A percentile compares a stretch with the other conserved stretches of the same genome.
Conservation (phyloP, 139 green algal species). For the Tetraselmis striata region DNA sequence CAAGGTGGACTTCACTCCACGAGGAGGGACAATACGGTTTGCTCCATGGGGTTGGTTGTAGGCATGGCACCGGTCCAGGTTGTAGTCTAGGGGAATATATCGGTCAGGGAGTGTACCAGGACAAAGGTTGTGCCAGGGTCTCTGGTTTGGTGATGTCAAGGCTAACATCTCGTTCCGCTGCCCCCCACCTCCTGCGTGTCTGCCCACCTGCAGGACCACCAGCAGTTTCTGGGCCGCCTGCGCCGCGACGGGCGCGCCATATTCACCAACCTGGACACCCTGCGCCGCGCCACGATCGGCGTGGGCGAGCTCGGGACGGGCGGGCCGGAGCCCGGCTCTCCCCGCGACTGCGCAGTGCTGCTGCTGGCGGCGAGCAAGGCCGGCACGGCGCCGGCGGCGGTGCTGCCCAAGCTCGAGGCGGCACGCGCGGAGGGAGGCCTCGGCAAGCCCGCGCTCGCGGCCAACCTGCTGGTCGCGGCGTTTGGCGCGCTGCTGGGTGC, state of each 20-base stretch:
- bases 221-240: constrained; percentile 39
- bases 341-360: background rate
- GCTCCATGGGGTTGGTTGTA: too few species aligned
- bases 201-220: constrained; percentile 22
- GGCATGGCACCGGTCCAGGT: too few species aligned
- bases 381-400: background rate
- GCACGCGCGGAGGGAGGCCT: background rate
- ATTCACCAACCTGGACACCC: constrained; percentile 24
- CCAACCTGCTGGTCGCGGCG: background rate
- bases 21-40: too few species aligned
- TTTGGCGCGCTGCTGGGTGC: background rate
- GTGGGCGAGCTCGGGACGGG: background rate
- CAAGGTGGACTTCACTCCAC: too few species aligned
- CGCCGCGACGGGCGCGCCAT: constrained; percentile 36
- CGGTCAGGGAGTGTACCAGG: too few species aligned
- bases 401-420: background rate
- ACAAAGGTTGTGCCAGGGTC: too few species aligned
- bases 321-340: background rate
- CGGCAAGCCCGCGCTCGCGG: background rate
- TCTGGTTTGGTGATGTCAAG: too few species aligned
- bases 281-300: constrained; percentile 17
- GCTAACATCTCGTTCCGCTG: too few species aligned
- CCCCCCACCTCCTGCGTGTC: too few species aligned
- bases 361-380: background rate
- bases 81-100: too few species aligned